A percentile compares a stretch with the other conserved stretches of the same genome.
These are phyloP conservation scores for Phytophthora aleatoria DNA, from an alignment of 352 stramenopile genomes.

Conservation along the genomic window DNA sequence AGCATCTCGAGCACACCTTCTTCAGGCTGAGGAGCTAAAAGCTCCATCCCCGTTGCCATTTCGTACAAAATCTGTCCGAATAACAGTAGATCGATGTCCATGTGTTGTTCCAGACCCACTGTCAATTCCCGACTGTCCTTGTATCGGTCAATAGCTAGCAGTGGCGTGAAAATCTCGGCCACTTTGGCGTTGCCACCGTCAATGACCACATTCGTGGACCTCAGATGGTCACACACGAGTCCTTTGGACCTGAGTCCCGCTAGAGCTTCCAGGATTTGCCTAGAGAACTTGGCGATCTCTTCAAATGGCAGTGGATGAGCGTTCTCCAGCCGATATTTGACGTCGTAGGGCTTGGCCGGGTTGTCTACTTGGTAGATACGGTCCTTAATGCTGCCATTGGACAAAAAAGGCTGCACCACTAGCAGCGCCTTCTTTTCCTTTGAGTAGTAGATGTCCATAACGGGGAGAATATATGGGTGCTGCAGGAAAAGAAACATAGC, in stretches of 20 bases:
- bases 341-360: conserved; percentile 45
- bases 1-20: conserved; percentile 56
- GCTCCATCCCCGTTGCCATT: conserved; percentile 72
- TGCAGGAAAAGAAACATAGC: conserved; percentile 17
- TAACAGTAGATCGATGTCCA: conserved; percentile 72
- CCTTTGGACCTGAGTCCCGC: conserved; percentile 58
- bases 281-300: conserved; percentile 66
- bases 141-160: conserved; percentile 68
- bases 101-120: conserved; percentile 61
- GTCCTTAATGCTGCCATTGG: conserved; percentile 65
- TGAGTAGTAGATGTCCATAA: conserved; percentile 70
- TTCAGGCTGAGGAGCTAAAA: conserved; percentile 46
- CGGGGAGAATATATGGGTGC: conserved; percentile 75
- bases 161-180: conserved; percentile 63
- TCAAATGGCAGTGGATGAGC: conserved; percentile 40
- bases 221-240: conserved; percentile 73
- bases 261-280: conserved; percentile 68
- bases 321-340: conserved; percentile 58
- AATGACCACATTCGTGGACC: conserved; percentile 66
- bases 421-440: conserved; percentile 70
- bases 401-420: conserved; percentile 67
- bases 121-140: conserved; percentile 57
- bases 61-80: conserved; percentile 81
- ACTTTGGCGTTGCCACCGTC: conserved; percentile 64
- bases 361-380: conserved; percentile 54